Evolutionary conservation across 495 filamentous ascomycete species (phyloP), one percentile per base, ranked within the genome.

Genomic region (Tuber brumale): DNA sequence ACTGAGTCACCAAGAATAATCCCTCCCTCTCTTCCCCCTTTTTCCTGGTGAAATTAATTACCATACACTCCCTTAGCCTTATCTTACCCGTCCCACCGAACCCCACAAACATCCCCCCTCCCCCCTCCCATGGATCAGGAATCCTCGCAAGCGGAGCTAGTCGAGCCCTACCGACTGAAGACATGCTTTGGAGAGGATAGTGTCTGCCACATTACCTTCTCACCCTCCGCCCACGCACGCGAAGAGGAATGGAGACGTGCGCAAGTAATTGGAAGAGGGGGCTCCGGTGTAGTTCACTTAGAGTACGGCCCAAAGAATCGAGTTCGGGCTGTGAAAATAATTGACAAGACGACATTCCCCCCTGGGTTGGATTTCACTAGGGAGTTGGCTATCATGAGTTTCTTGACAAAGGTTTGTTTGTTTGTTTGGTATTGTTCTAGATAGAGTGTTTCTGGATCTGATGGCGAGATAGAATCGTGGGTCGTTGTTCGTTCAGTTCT

Each of bases 401-500:
- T 70, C 66, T 46, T 75, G 74, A 75, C 35, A 75, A 37, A 48
- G 74, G 74, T 75, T 39, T 74, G 73, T 70, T n/a, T n/a, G 43
- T 10, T 37, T 70, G 41, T 44, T 37, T 23, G 7, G 48, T n/a
- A 41, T 46, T 14, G 12, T 37, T 2, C 23, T 27, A 9, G 23
- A 3, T 21, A 21, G 39, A 27, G 66, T 21, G 41, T 48, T 44
- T 72, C 21, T 16, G 16, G 23, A 70, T 41, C 74, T 75, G 23
- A 71, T 7, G 14, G 19, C 6, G 19, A 12, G n/a, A 27, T n/a
- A 41, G 35, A 31, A 75, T 66, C 42, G 70, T 69, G 42, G 41
- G 27, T 71, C 76, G 27, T 39, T 71, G 27, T 85, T 84, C 70
- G 84, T 85, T 39, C 78, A 83, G 46, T 84, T 79, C 45, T 79